These are phyloP conservation scores for Colletotrichum sp. DNA, from an alignment of 2,329 filamentous ascomycete genomes.

Conservation along the genomic window DNA sequence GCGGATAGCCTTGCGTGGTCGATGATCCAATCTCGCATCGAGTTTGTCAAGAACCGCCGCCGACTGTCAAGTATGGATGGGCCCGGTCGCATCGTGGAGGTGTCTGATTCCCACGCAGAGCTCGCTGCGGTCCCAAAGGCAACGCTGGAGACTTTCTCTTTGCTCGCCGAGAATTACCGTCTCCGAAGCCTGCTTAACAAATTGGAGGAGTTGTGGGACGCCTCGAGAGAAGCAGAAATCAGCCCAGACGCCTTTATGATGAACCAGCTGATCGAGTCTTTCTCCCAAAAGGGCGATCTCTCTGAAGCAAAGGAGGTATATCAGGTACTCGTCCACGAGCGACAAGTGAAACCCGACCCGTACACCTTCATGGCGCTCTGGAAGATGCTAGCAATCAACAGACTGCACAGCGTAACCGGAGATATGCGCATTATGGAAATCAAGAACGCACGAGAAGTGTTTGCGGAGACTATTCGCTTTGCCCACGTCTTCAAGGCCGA, in stretches of 20 bases:
- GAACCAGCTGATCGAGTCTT: conserved; percentile 76
- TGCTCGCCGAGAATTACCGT: conserved; percentile 76
- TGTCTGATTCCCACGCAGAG: not conserved
- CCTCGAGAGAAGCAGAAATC: conserved; percentile 68
- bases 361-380: conserved; percentile 74
- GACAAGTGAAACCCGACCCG: conserved; percentile 63
- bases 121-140: conserved; percentile 56
- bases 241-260: conserved; percentile 75
- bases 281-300: conserved; percentile 64
- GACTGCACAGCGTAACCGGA: conserved; percentile 40
- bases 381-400: conserved; percentile 61
- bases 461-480: conserved; percentile 55
- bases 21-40: conserved; percentile 75
- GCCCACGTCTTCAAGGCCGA: conserved; percentile 47
- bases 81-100: conserved; percentile 29
- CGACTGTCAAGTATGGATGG: conserved; percentile 29
- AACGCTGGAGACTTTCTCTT: conserved; percentile 78
- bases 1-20: conserved; percentile 76
- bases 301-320: conserved; percentile 62
- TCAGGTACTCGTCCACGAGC: conserved; percentile 52
- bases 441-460: conserved; percentile 44
- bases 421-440: conserved; percentile 34
- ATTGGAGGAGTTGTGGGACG: conserved; percentile 65
- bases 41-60: conserved; percentile 60
- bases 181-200: conserved; percentile 62